A percentile compares a stretch with the other conserved stretches of the same genome.
These are phyloP conservation scores for Arachnomyces sp. DNA, from an alignment of 2,329 filamentous ascomycete genomes.

Conservation along the genomic window DNA sequence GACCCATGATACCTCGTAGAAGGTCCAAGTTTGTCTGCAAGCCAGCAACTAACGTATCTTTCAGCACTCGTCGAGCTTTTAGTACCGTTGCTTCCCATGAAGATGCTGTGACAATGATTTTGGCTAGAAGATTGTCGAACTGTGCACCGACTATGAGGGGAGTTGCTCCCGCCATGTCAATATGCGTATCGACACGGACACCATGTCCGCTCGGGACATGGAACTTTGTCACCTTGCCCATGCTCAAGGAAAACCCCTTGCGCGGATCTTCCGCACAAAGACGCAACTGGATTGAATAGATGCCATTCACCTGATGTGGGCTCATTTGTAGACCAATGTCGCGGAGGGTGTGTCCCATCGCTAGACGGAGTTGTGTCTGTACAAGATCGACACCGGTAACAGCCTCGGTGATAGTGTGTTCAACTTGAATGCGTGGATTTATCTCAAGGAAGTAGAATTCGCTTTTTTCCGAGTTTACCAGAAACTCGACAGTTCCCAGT, in stretches of 20 bases:
- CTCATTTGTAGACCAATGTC: conserved; percentile 26
- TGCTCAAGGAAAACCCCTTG: conserved; percentile 48
- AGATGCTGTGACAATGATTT: conserved; percentile 49
- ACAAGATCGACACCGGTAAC: conserved; percentile 49
- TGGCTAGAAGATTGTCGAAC: conserved; percentile 53
- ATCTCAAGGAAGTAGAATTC: conserved; percentile 54
- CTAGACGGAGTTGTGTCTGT: conserved; percentile 45
- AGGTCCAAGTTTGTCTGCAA: conserved; percentile 52
- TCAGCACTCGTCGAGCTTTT: conserved; percentile 48
- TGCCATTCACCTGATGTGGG: conserved; percentile 28
- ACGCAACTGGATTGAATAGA: conserved; percentile 48
- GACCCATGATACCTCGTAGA: conserved; percentile 45
- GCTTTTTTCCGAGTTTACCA: conserved; percentile 42
- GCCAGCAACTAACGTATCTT: conserved; percentile 48
- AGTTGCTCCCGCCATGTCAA: conserved; percentile 30
- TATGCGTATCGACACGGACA: conserved; percentile 48
- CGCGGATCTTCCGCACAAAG: conserved; percentile 50
- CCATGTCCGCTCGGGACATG: conserved; percentile 51
- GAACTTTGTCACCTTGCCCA: conserved; percentile 51
- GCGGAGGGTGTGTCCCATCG: conserved; percentile 41
- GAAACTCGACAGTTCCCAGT: conserved; percentile 57
- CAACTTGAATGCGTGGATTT: conserved; percentile 54
- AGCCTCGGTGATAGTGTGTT: conserved; percentile 53
- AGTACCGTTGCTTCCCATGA: conserved; percentile 45
- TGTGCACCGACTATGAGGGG: conserved; percentile 43